Evolutionary conservation across 2,329 filamentous ascomycete genomes (phyloP).

Genomic region (Akanthomyces lecanii): DNA sequence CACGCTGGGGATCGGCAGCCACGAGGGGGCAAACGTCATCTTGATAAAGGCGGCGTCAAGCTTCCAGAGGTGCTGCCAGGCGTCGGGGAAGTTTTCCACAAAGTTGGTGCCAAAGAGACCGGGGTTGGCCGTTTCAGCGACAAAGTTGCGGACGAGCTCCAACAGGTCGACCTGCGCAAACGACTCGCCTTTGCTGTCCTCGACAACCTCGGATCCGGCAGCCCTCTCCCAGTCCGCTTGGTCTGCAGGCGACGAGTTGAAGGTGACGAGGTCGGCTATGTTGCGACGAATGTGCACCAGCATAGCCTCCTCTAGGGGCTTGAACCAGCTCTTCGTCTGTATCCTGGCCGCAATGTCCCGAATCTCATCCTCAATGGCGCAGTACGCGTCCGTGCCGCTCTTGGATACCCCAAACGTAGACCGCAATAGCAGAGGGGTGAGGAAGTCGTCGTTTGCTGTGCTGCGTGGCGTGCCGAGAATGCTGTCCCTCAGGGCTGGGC

Average conservation of each 20-base stretch:
- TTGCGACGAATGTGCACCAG: constrained; percentile 26
- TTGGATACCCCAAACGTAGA: constrained; percentile 32
- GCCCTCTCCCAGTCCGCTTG: constrained; percentile 37
- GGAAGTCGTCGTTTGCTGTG: constrained; percentile 25
- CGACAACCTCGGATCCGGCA: constrained; percentile 30
- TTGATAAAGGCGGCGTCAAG: constrained; percentile 33
- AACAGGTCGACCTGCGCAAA: constrained; percentile 33
- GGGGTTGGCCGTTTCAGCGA: constrained; percentile 31
- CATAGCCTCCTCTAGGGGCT: constrained; percentile 21
- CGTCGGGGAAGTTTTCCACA: constrained; percentile 36
- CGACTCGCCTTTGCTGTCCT: constrained; percentile 23
- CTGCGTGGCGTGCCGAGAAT: constrained; percentile 29
- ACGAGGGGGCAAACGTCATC: constrained; percentile 30
- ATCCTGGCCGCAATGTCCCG: constrained; percentile 26
- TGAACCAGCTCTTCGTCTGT: constrained; percentile 25
- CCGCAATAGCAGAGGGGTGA: constrained; percentile 26
- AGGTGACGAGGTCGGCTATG: constrained; percentile 35
- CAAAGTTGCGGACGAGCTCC: constrained; percentile 33
- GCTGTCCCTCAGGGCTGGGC: constrained; percentile 27
- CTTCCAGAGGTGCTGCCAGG: constrained; percentile 35
- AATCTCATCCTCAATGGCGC: constrained; percentile 27
- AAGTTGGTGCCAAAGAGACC: constrained; percentile 39
- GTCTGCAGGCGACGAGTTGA: constrained; percentile 34
- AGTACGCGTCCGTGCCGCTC: constrained; percentile 26
- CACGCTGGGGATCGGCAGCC: constrained; percentile 31